A percentile compares a stretch with the other conserved stretches of the same genome.
phyloP scores from a whole-genome alignment of 2,329 filamentous ascomycete genomes.

The Ophiosphaerella herpotricha region DNA sequence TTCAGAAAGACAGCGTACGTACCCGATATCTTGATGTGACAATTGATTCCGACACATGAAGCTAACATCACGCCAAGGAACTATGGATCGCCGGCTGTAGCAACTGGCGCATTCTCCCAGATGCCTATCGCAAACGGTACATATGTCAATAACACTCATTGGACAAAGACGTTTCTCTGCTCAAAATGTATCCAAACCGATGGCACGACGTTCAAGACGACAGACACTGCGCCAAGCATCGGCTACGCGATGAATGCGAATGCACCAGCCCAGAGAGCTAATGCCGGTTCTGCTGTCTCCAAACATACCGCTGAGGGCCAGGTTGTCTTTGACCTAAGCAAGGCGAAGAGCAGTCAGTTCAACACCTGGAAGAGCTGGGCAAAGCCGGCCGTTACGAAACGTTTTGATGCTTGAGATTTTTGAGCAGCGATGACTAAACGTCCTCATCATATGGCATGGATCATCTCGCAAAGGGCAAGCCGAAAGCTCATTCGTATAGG shows the following conservation, averaged over 20 bases:
- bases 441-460: neutral
- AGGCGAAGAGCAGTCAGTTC: constrained; percentile 28
- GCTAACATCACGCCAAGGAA: constrained; percentile 28
- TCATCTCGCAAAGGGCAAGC: neutral
- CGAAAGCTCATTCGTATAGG: neutral
- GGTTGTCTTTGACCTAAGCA: constrained; percentile 26
- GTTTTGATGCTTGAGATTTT: constrained; percentile 4
- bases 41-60: neutral
- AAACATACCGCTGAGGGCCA: constrained; percentile 31
- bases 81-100: constrained; percentile 56
- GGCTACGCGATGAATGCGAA: constrained; percentile 30
- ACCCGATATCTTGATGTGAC: too few relatives aligned
- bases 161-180: constrained; percentile 61
- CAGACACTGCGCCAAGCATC: constrained; percentile 22
- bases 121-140: constrained; percentile 57
- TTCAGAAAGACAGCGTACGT: constrained; percentile 50
- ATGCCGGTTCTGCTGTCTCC: constrained; percentile 14
- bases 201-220: constrained; percentile 31
- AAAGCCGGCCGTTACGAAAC: constrained; percentile 5
- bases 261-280: constrained; percentile 25
- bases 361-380: constrained; percentile 32
- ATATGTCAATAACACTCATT: constrained; percentile 58
- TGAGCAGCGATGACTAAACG: too few relatives aligned
- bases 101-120: constrained; percentile 49
- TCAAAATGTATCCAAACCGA: constrained; percentile 37